Evolutionary conservation across 2,329 filamentous ascomycete species (phyloP), one percentile per base, ranked within the genome.

Genomic region (Botryosphaeria dothidea): DNA sequence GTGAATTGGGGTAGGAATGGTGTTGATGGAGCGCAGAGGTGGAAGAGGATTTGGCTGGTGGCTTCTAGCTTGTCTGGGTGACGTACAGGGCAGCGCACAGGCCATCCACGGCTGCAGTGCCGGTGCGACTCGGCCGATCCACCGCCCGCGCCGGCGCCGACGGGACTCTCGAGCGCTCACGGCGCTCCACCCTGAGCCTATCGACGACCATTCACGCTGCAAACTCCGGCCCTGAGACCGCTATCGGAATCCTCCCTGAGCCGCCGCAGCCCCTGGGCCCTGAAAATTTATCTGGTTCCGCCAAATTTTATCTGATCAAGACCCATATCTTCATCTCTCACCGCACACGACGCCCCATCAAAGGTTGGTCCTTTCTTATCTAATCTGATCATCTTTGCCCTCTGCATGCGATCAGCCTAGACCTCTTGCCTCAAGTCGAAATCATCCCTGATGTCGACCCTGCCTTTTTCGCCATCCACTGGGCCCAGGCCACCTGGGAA

Each of bases 381-480:
- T 60, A 60, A 60, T 60, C 56, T 60, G 56, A 60, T 60, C 38
- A 60, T 60, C 41, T 34, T 46, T 60, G 25, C 38, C 56, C 7
- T 31, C 27, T 46, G 25, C 25, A 36, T 21, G 23, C 19, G 56
- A 60, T 46, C 41, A 11, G 8, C 34, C 19, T 8, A 21, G 7
- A 11, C 27, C 27, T 34, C 3, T 27, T 11, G 19, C 34, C 34
- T 25, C 13, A 6, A 17, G 11, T 17, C 31, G 19, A n/a, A 9
- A 13, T 4, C 23, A 13, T 21, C 13, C 54, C 13, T 23, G 27
- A 31, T 21, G 43, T 21, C 38, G 38, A 45, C 21, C 38, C 34
- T 56, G 34, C 21, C 31, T 8, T 27, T 8, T 41, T 41, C 17
- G 36, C 36, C 17, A 21, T 45, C 25, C 54, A 23, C 23, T 31